Percentiles rank a stretch among this genome's conserved stretches.
phyloP scores from a whole-genome alignment of 495 filamentous ascomycete species.

The Penicillium herquei region DNA sequence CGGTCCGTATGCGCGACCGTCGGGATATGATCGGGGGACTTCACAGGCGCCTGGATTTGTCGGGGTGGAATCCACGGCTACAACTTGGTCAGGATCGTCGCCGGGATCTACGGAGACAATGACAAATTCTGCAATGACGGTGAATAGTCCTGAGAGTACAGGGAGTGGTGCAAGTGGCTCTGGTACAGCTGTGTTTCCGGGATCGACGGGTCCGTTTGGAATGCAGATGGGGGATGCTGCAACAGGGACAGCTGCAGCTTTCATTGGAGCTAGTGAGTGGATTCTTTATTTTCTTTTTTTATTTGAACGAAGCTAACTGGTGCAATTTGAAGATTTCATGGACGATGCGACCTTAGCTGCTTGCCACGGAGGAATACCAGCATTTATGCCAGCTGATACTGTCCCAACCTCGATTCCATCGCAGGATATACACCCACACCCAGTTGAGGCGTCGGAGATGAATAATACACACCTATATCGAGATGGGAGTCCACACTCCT shows the following conservation, averaged over 20 bases:
- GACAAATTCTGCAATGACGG: conserved; percentile 16
- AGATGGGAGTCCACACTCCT: neutral
- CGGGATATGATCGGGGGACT: neutral
- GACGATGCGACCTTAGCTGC: conserved; percentile 8
- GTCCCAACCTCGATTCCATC: conserved; percentile 7
- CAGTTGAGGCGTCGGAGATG: conserved; percentile 1
- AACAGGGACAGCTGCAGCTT: neutral
- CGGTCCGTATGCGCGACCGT: neutral
- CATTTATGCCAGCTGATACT: conserved; percentile 9
- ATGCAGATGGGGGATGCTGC: conserved; percentile 2
- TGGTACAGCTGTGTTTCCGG: conserved; percentile 1
- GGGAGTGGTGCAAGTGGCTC: conserved; percentile 13
- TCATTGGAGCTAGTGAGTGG: conserved; percentile 1
- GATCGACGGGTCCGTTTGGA: neutral
- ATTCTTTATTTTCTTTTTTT: neutral
- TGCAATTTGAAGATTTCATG: conserved; percentile 3
- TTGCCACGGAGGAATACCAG: conserved; percentile 11
- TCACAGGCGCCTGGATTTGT: neutral
- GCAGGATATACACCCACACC: conserved; percentile 7
- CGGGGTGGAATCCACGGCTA: neutral
- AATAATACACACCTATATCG: neutral
- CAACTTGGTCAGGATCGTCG: conserved; percentile 23
- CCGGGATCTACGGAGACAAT: conserved; percentile 19
- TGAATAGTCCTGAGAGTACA: conserved; percentile 28
- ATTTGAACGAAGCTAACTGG: neutral